Evolutionary conservation across 148 eudicot species (phyloP), one percentile per base, ranked within the genome.

Genomic region (Rhododendron kiyosumense): DNA sequence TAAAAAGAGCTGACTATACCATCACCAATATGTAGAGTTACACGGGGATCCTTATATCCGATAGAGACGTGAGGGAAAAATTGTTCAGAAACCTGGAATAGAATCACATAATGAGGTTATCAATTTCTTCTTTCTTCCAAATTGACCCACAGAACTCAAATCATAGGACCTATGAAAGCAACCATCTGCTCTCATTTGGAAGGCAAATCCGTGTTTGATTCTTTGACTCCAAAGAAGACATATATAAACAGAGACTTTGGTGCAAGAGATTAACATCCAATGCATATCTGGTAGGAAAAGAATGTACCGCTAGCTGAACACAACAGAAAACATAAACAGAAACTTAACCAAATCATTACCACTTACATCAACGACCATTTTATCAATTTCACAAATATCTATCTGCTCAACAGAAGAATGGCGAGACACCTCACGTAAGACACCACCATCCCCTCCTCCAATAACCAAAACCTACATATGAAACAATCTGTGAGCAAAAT

Each of bases 381-480:
- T 97, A 88, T 97, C 99, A 81, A 97, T 97, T 91, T 97, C 99
- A 88, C 98, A 95, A 41, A 97, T 95, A 86, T 97, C 99, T 26
- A 97, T 91, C 65, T 94, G 96, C 90, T 97, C 99, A 51, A 97
- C 89, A 17, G 96, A 90, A 82, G 98, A 84, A 89, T 97, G 91
- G 84, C 99, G 98, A 83, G 99, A 88, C 41, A 97, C 94, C 89
- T 97, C 99, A 84, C 99, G 98, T 83, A 95, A 85, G 85, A 97
- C 99, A 79, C 99, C 99, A 49, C 99, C 99, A 90, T 95, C 99
- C 83, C 99, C 98, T 86, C 98, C 99, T 86, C 99, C 98, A 91
- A 97, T 97, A 73, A 97, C 98, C 90, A 97, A 87, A 85, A 97
- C 98, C 99, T 96, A 86, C 75, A 67, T 43, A 81, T 32, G 48